These are phyloP conservation scores for Chrysosporium queenslandicum DNA, from an alignment of 2,329 filamentous ascomycete genomes.

Conservation along the genomic window DNA sequence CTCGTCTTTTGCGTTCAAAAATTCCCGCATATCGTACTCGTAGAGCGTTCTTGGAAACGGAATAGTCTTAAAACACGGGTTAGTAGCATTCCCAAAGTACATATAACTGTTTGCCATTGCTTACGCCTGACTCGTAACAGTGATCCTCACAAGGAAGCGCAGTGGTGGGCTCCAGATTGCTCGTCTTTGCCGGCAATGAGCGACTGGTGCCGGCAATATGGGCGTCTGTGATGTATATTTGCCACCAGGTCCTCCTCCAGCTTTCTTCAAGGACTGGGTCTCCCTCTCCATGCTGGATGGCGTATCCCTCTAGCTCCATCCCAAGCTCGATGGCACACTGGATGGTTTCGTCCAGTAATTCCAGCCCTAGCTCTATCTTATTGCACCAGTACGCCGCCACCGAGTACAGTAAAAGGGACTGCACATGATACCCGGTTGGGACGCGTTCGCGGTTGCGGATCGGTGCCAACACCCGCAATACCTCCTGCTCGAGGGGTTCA, in stretches of 20 bases:
- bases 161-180: slow-evolving; percentile 19
- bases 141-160: slow-evolving; percentile 29
- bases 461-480: slow-evolving; percentile 1
- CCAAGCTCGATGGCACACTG: slow-evolving; percentile 20
- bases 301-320: slow-evolving; percentile 18
- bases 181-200: slow-evolving; percentile 19
- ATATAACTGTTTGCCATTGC: slow-evolving; percentile 1
- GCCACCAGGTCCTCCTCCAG: slow-evolving; percentile 42
- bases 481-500: slow-evolving; percentile 1
- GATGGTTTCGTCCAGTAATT: slow-evolving; percentile 12
- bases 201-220: slow-evolving; percentile 58
- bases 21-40: slow-evolving; percentile 29
- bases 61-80: slow-evolving; percentile 18
- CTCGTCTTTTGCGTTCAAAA: slow-evolving; percentile 18
- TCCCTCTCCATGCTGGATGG: slow-evolving; percentile 47
- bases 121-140: slow-evolving; percentile 24
- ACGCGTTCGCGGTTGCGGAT: not conserved
- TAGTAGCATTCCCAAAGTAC: not conserved
- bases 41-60: slow-evolving; percentile 24
- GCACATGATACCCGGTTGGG: slow-evolving; percentile 17
- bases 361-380: slow-evolving; percentile 10
- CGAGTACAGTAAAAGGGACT: slow-evolving; percentile 24
- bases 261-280: slow-evolving; percentile 21
- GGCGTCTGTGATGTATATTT: slow-evolving; percentile 58
- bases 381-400: slow-evolving; percentile 14